phyloP scores from a whole-genome alignment of 352 stramenopile species.

The Bremia lactucae region DNA sequence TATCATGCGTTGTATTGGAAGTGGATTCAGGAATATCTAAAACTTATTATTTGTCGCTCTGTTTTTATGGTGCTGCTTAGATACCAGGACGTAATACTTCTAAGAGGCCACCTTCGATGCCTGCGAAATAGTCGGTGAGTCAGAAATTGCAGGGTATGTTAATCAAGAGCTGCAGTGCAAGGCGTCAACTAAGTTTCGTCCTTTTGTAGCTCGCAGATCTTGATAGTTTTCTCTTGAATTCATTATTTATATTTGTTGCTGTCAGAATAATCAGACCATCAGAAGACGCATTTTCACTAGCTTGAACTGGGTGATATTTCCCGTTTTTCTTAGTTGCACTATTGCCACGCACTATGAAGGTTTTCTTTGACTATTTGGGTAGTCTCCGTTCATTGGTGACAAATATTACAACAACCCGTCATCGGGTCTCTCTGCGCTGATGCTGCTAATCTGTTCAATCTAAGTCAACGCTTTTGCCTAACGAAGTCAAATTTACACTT shows the following conservation, averaged over 20 bases:
- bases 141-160: no score
- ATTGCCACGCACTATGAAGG: no score
- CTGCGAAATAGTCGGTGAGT: conserved; percentile 21
- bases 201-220: no score
- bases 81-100: conserved; percentile 42
- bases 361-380: conserved; percentile 38
- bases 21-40: no score
- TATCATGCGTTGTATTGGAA: no score
- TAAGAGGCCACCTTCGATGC: conserved; percentile 41
- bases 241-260: no score
- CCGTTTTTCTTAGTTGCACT: neutral
- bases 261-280: no score
- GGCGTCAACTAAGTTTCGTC: no score
- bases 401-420: no score
- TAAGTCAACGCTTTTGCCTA: conserved; percentile 37
- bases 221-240: neutral
- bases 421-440: conserved; percentile 28
- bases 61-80: conserved; percentile 18
- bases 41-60: no score
- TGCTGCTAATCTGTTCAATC: conserved; percentile 60
- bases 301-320: neutral
- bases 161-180: no score
- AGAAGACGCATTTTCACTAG: no score
- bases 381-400: conserved; percentile 36
- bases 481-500: conserved; percentile 46